A percentile compares a stretch with the other conserved stretches of the same genome.
Evolutionary conservation across 257 asterid genomes (phyloP).

Genomic region (Solanum piurae): DNA sequence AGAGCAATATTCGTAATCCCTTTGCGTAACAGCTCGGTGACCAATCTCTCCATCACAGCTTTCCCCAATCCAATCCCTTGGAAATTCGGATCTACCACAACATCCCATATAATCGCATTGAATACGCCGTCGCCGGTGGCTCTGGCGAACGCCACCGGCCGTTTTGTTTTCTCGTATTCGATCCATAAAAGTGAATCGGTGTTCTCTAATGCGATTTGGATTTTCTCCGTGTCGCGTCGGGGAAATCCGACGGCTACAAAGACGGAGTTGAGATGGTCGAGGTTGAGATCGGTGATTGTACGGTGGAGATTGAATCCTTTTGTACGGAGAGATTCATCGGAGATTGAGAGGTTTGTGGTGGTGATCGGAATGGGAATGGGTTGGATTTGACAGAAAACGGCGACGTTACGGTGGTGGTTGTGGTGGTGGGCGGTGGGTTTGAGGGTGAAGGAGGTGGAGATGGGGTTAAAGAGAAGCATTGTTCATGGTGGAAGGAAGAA

Average conservation of each 20-base stretch:
- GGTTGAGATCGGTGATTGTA: constrained; percentile 40
- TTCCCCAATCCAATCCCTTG: constrained; percentile 92
- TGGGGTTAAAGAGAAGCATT: constrained; percentile 51
- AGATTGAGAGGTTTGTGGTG: constrained; percentile 20
- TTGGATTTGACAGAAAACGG: constrained; percentile 17
- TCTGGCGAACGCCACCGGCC: constrained; percentile 92
- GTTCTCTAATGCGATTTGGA: constrained; percentile 77
- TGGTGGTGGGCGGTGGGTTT: constrained; percentile 6
- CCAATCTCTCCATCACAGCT: constrained; percentile 86
- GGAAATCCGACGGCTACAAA: constrained; percentile 92
- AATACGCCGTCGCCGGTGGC: constrained; percentile 96
- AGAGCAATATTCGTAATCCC: constrained; percentile 71
- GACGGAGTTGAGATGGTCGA: constrained; percentile 72
- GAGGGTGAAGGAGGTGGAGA: constrained; percentile 14
- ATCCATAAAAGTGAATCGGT: constrained; percentile 79
- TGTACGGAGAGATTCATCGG: constrained; percentile 51
- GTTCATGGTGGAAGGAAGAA: not conserved
- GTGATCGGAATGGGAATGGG: not conserved
- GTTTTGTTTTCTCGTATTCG: constrained; percentile 47
- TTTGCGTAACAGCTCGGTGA: constrained; percentile 46
- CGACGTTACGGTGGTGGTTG: constrained; percentile 15
- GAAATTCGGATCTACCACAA: constrained; percentile 89
- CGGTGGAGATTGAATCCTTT: constrained; percentile 84
- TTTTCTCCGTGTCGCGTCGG: constrained; percentile 58
- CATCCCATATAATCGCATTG: constrained; percentile 92